Conservation (phyloP, 139 green algal genomes). For the Picochlorum sp. region DNA sequence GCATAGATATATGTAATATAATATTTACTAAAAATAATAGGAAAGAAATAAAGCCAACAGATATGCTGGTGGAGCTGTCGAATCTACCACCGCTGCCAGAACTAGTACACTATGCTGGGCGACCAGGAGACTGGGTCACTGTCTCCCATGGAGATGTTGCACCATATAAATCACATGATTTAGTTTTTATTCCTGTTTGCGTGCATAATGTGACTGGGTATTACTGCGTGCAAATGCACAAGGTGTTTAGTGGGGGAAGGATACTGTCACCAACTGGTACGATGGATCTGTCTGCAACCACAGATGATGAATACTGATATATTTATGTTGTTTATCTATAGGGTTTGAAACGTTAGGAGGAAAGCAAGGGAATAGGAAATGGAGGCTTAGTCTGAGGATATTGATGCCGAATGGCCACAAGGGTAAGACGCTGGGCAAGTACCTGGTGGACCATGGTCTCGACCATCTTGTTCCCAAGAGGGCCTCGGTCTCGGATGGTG, state of each 20-base stretch:
- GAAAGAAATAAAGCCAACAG: too few species aligned
- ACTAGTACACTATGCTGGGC: too few species aligned
- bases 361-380: conserved; percentile 15
- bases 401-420: not conserved
- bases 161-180: not conserved
- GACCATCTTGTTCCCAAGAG: too few species aligned
- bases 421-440: not conserved
- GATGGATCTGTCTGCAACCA: too few species aligned
- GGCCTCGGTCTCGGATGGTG: too few species aligned
- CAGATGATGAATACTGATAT: too few species aligned
- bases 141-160: conserved; percentile 4
- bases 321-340: too few species aligned
- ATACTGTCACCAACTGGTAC: conserved; percentile 2
- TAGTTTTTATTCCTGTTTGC: conserved; percentile 5
- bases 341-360: conserved; percentile 10
- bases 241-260: conserved; percentile 1
- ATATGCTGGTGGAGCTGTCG: too few species aligned
- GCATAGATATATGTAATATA: too few species aligned
- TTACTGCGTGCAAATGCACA: conserved; percentile 11
- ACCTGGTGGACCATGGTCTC: not conserved
- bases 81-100: too few species aligned
- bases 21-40: too few species aligned
- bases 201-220: not conserved
- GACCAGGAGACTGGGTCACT: not conserved
- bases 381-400: conserved; percentile 5